phyloP scores from a whole-genome alignment of 1,284 basidiomycete species.

The Pseudozyma hubeiensis region DNA sequence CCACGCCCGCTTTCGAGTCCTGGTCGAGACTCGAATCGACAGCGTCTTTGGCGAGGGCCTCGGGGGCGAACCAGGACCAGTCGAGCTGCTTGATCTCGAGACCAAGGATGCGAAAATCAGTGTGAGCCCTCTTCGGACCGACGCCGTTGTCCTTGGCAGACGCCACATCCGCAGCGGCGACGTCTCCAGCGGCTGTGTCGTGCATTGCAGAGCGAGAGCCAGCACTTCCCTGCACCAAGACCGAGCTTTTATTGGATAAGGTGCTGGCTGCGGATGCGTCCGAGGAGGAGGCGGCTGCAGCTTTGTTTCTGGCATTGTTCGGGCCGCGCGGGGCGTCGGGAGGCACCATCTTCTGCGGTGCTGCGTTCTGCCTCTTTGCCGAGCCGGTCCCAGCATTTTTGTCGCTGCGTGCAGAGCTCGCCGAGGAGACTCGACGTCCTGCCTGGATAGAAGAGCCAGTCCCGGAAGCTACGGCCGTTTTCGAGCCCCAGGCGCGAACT shows the following conservation, averaged over 20 bases:
- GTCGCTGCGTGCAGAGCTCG: conserved; percentile 35
- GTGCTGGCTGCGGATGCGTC: background rate
- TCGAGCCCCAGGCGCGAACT: conserved; percentile 20
- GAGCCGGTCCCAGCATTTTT: conserved; percentile 13
- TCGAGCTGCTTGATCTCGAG: conserved; percentile 53
- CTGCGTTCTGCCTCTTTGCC: conserved; percentile 19
- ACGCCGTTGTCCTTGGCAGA: conserved; percentile 5
- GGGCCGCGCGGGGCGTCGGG: conserved; percentile 43
- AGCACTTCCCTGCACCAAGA: conserved; percentile 1
- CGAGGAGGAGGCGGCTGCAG: conserved; percentile 3
- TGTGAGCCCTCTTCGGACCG: conserved; percentile 33
- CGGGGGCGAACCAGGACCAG: conserved; percentile 49
- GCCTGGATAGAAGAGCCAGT: background rate
- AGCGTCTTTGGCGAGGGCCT: conserved; percentile 9
- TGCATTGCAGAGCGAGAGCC: conserved; percentile 6
- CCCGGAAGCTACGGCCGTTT: conserved; percentile 1
- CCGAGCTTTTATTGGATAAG: background rate
- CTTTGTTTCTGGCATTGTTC: conserved; percentile 19
- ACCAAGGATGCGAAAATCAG: conserved; percentile 54
- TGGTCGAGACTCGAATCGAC: background rate
- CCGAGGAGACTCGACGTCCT: conserved; percentile 23
- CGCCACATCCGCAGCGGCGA: background rate
- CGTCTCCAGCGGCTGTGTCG: background rate
- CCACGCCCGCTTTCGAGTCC: conserved; percentile 4
- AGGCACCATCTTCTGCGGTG: conserved; percentile 43